phyloP scores from a whole-genome alignment of 768 basidiomycete genomes.

The Phallus indusiatus region DNA sequence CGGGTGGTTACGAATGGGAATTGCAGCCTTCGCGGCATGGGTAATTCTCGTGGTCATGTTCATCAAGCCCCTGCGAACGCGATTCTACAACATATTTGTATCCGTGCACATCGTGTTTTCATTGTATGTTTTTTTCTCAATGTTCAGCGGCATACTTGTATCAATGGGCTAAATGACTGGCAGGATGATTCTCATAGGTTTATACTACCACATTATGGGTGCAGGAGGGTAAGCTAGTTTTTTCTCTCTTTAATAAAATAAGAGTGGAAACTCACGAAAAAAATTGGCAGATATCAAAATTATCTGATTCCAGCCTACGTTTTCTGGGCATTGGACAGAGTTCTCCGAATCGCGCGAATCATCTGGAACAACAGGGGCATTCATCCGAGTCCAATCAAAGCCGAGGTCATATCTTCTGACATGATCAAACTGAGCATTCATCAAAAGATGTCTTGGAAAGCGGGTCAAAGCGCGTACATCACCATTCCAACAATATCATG shows the following conservation, averaged over 20 bases:
- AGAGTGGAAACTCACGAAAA: neutral
- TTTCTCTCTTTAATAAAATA: neutral
- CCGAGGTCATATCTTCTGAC: conserved; percentile 35
- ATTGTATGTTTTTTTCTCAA: neutral
- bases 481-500: conserved; percentile 37
- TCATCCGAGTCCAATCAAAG: conserved; percentile 17
- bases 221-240: conserved; percentile 12
- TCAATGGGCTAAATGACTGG: neutral
- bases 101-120: conserved; percentile 9
- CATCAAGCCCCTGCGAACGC: conserved; percentile 5
- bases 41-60: conserved; percentile 2
- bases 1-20: neutral
- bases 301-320: conserved; percentile 4
- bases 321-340: conserved; percentile 11
- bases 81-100: conserved; percentile 9
- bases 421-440: conserved; percentile 38
- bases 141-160: neutral
- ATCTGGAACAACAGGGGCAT: conserved; percentile 21
- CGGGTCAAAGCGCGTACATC: conserved; percentile 49
- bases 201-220: conserved; percentile 5
- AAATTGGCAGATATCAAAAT: neutral
- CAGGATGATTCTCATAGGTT: conserved; percentile 8
- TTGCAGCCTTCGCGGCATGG: neutral
- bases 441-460: conserved; percentile 40
- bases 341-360: neutral